phyloP scores from a whole-genome alignment of 2,329 filamentous ascomycete species.

The Fusarium sterilihyphosum region DNA sequence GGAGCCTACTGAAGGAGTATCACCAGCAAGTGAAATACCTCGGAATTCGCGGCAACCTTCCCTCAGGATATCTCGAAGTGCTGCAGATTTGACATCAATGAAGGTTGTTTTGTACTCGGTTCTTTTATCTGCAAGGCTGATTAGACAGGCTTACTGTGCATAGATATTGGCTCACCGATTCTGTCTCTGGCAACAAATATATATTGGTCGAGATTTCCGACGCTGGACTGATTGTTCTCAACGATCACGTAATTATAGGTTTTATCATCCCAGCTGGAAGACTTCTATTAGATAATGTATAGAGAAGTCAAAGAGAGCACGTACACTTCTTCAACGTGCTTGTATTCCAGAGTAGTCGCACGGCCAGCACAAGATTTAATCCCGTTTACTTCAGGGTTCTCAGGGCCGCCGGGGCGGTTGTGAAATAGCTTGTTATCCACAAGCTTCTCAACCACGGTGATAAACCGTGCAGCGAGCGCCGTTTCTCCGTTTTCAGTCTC shows the following conservation, averaged over 20 bases:
- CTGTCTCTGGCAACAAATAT: neutral
- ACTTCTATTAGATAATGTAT: neutral
- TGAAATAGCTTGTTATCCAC: neutral
- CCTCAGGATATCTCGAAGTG: slow-evolving; percentile 19
- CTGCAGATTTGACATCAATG: neutral
- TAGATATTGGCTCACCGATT: neutral
- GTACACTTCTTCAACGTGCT: neutral
- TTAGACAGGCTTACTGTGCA: neutral
- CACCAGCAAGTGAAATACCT: neutral
- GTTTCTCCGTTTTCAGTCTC: neutral
- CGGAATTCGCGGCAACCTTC: neutral
- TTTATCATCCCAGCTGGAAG: neutral
- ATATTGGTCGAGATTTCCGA: neutral
- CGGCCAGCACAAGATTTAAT: rapidly evolving
- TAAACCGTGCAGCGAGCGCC: neutral
- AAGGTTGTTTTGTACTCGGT: neutral
- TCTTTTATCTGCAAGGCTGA: neutral
- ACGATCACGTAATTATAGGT: neutral
- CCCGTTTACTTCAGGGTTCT: neutral
- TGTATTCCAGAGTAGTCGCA: neutral
- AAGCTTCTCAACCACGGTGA: neutral
- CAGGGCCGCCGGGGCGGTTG: neutral
- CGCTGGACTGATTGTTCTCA: neutral
- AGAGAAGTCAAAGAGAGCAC: neutral
- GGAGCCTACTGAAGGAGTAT: neutral